These are phyloP conservation scores for Colletotrichum lupini DNA, from an alignment of 2,329 filamentous ascomycete species.

Conservation along the genomic window DNA sequence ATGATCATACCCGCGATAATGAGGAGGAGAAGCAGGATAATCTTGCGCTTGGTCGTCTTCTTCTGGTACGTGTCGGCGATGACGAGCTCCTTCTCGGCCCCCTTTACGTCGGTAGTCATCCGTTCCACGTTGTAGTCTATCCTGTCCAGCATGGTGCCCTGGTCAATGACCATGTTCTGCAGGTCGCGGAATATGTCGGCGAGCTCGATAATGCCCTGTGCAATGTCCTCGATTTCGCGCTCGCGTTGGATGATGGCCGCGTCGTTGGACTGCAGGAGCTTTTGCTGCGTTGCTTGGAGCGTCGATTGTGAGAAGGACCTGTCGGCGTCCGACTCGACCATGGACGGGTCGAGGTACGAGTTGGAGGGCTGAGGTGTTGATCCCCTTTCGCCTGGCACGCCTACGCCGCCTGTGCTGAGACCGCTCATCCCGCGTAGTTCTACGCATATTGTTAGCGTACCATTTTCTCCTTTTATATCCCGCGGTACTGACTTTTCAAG, in stretches of 20 bases:
- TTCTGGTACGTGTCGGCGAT: constrained; percentile 91
- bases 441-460: constrained; percentile 49
- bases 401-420: constrained; percentile 59
- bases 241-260: constrained; percentile 90
- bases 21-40: constrained; percentile 88
- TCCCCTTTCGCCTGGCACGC: constrained; percentile 63
- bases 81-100: constrained; percentile 90
- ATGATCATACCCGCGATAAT: constrained; percentile 90
- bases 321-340: constrained; percentile 94
- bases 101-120: constrained; percentile 94
- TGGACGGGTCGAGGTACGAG: constrained; percentile 82
- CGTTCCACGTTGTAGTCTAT: constrained; percentile 98
- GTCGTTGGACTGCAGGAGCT: constrained; percentile 80
- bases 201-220: constrained; percentile 96
- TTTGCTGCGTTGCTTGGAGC: constrained; percentile 81
- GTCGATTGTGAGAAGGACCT: constrained; percentile 91
- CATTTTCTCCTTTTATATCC: too few species aligned
- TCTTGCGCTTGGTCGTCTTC: constrained; percentile 88
- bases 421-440: constrained; percentile 81
- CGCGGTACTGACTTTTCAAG: constrained; percentile 77
- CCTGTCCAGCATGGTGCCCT: constrained; percentile 90
- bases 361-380: constrained; percentile 59
- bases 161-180: constrained; percentile 94
- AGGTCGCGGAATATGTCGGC: constrained; percentile 97
- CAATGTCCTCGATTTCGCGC: constrained; percentile 96